Evolutionary conservation across 768 basidiomycete species (phyloP).

Genomic region (Boletales sp.): DNA sequence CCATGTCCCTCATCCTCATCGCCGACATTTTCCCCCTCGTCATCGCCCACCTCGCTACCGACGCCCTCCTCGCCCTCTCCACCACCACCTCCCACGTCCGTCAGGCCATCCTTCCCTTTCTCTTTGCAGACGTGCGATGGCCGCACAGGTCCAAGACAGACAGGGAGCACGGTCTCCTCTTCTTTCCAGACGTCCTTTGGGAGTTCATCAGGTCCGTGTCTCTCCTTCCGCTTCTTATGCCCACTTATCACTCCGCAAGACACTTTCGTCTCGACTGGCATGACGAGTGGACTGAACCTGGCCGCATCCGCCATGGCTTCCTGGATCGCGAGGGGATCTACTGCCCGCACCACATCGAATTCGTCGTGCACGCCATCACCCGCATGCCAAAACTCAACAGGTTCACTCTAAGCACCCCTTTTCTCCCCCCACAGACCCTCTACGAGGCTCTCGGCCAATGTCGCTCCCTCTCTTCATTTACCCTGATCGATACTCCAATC

Average conservation of each 20-base stretch:
- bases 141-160: conserved; percentile 28
- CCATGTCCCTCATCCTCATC: conserved; percentile 33
- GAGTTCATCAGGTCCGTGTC: conserved; percentile 26
- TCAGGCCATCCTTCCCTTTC: conserved; percentile 28
- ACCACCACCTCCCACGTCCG: conserved; percentile 24
- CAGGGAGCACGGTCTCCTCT: conserved; percentile 22
- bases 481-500: conserved; percentile 32
- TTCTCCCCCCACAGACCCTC: conserved; percentile 29
- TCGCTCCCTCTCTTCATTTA: conserved; percentile 23
- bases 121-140: conserved; percentile 33
- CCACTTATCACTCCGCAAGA: conserved; percentile 10
- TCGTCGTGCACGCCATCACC: conserved; percentile 21
- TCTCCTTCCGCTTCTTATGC: too few species aligned
- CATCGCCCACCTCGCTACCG: conserved; percentile 23
- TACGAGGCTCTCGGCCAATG: conserved; percentile 29
- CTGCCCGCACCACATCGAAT: conserved; percentile 25
- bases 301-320: conserved; percentile 30
- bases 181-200: conserved; percentile 29
- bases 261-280: conserved; percentile 34
- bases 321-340: conserved; percentile 33
- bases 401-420: conserved; percentile 29
- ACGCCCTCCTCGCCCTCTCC: conserved; percentile 22
- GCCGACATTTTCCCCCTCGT: conserved; percentile 34
- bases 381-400: conserved; percentile 29
- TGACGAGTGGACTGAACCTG: conserved; percentile 36